A percentile compares a stretch with the other conserved stretches of the same genome.
These are phyloP conservation scores for Leishmania guyanensis DNA, from an alignment of 208 protist species.

Conservation along the genomic window DNA sequence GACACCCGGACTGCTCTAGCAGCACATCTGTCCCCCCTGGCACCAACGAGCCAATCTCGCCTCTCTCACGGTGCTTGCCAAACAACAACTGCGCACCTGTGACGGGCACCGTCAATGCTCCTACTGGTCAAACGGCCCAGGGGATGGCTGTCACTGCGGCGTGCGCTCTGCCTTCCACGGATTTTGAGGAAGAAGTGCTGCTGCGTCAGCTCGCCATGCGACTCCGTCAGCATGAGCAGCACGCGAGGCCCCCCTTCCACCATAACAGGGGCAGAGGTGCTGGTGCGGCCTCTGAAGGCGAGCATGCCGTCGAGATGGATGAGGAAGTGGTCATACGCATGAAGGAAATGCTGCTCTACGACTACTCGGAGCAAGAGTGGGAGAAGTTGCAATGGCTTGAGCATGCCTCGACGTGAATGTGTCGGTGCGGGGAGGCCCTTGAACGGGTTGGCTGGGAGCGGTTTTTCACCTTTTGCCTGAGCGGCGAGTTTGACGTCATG, in stretches of 20 bases:
- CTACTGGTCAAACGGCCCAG: background rate
- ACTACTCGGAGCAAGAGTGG: slow-evolving; percentile 68
- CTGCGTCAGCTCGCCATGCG: slow-evolving; percentile 11
- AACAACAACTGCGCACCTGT: background rate
- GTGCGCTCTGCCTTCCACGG: background rate
- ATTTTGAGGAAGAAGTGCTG: slow-evolving; percentile 3
- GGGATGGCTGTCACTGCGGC: background rate
- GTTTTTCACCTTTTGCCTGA: background rate
- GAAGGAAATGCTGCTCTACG: slow-evolving; percentile 46
- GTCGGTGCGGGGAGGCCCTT: background rate
- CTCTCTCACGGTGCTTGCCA: slow-evolving; percentile 13
- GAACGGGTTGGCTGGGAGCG: background rate
- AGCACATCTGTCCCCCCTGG: background rate
- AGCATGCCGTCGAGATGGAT: slow-evolving; percentile 1
- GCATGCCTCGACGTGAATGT: slow-evolving; percentile 7
- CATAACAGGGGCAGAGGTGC: background rate
- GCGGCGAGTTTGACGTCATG: background rate
- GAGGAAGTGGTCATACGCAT: slow-evolving; percentile 17
- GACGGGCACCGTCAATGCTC: background rate
- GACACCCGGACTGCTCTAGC: slow-evolving; percentile 11
- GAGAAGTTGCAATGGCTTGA: slow-evolving; percentile 40
- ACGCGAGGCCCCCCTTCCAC: background rate
- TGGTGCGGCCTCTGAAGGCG: slow-evolving; percentile 1
- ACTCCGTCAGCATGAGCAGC: slow-evolving; percentile 7
- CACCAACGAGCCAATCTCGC: slow-evolving; percentile 5